Conservation (phyloP, 1,139 yeast species). For the Diutina rugosa region DNA sequence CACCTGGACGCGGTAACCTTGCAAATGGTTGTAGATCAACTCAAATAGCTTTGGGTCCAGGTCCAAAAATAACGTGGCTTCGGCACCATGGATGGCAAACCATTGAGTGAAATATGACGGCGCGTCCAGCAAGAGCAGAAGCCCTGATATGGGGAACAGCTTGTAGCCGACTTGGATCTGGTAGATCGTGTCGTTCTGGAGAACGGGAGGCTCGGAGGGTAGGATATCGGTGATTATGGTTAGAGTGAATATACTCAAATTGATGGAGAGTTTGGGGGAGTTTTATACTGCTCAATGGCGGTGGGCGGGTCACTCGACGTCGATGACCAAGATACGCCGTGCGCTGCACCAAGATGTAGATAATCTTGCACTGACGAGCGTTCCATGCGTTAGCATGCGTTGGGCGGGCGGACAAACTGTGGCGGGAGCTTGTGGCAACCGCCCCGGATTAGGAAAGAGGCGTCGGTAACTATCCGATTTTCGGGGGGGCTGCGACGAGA, state of each 20-base stretch:
- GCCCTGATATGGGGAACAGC: constrained; percentile 55
- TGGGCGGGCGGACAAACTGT: too few species aligned
- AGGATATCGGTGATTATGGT: background rate
- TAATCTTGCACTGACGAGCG: too few species aligned
- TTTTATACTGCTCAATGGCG: background rate
- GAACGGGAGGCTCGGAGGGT: constrained; percentile 17
- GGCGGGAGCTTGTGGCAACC: too few species aligned
- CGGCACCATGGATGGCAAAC: constrained; percentile 25
- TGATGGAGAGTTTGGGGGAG: background rate
- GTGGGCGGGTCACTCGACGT: too few species aligned
- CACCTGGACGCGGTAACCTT: constrained; percentile 58
- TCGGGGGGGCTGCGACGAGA: too few species aligned
- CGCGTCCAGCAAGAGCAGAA: constrained; percentile 71
- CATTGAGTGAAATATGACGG: constrained; percentile 49
- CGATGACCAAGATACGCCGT: too few species aligned
- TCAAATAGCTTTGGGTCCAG: constrained; percentile 64
- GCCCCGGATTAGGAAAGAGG: too few species aligned
- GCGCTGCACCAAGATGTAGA: too few species aligned
- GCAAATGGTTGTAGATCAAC: constrained; percentile 56
- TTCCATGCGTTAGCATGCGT: too few species aligned
- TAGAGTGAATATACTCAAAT: too few species aligned
- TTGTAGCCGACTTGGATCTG: constrained; percentile 66
- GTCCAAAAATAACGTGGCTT: constrained; percentile 54
- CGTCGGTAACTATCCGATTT: too few species aligned
- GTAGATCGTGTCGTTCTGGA: constrained; percentile 56